A percentile compares a stretch with the other conserved stretches of the same genome.
Evolutionary conservation across 805 yeast species (phyloP).

Genomic region (Cyberlindnera mississippiensis): DNA sequence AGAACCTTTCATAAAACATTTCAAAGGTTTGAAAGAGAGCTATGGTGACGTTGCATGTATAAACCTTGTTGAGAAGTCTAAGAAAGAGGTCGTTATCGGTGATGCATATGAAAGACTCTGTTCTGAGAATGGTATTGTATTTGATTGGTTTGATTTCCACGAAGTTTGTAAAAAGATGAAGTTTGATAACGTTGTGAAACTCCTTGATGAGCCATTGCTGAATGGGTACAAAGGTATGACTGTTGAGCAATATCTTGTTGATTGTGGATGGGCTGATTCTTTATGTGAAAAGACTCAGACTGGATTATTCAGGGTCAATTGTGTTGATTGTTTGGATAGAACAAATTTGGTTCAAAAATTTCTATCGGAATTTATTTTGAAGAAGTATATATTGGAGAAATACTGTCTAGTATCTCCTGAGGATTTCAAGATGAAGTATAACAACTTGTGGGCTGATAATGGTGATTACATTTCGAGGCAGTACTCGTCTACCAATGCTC

Average conservation of each 20-base stretch:
- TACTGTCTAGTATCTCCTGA: constrained; percentile 6
- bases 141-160: constrained; percentile 64
- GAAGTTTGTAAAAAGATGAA: constrained; percentile 42
- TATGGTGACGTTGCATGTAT: constrained; percentile 31
- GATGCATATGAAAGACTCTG: constrained; percentile 37
- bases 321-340: constrained; percentile 62
- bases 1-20: constrained; percentile 31
- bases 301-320: constrained; percentile 57
- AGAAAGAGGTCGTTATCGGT: constrained; percentile 35
- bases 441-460: constrained; percentile 59
- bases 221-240: constrained; percentile 9
- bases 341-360: constrained; percentile 50
- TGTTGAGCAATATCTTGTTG: constrained; percentile 17
- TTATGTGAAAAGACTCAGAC: constrained; percentile 33
- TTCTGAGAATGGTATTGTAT: constrained; percentile 33
- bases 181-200: constrained; percentile 33
- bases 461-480: constrained; percentile 64
- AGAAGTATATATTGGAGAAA: constrained; percentile 26
- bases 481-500: constrained; percentile 55
- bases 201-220: constrained; percentile 27
- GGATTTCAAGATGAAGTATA: constrained; percentile 26
- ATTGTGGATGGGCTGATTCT: constrained; percentile 32
- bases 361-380: constrained; percentile 28
- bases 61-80: constrained; percentile 36
- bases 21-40: constrained; percentile 21